Percentiles rank a stretch among this genome's conserved stretches.
Evolutionary conservation across 2,329 filamentous ascomycete genomes (phyloP).

Genomic region (Colletotrichum sp.): DNA sequence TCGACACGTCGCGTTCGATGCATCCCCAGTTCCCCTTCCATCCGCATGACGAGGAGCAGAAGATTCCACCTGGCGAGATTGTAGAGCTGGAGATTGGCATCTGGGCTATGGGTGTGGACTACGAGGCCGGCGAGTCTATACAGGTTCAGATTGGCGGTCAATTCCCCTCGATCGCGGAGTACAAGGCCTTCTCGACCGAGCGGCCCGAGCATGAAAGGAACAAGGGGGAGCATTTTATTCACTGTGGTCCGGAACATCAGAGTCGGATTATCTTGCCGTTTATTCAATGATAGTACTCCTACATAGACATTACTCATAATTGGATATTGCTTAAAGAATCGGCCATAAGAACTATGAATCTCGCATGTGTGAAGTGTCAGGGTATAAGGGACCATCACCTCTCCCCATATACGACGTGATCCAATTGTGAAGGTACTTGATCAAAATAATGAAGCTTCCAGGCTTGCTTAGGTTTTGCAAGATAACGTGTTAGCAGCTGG

Average conservation of each 20-base stretch:
- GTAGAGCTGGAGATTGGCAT: slow-evolving; percentile 53
- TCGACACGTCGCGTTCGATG: slow-evolving; percentile 36
- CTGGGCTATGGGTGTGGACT: slow-evolving; percentile 51
- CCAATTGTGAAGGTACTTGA: no score
- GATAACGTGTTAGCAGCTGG: no score
- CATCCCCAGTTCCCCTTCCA: slow-evolving; percentile 36
- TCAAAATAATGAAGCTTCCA: no score
- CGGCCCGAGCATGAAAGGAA: slow-evolving; percentile 46
- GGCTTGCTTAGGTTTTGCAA: no score
- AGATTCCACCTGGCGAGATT: slow-evolving; percentile 42
- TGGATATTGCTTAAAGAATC: no score
- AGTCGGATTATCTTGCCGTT: slow-evolving; percentile 39
- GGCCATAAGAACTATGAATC: no score
- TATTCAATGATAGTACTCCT: background rate
- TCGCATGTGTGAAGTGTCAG: no score
- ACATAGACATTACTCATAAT: background rate
- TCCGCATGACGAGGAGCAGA: slow-evolving; percentile 43
- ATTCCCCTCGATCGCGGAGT: slow-evolving; percentile 43
- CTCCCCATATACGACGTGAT: no score
- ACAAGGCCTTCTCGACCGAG: slow-evolving; percentile 38
- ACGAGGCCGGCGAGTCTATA: slow-evolving; percentile 42
- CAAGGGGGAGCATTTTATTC: slow-evolving; percentile 40
- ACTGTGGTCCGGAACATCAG: slow-evolving; percentile 40
- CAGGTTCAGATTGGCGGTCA: slow-evolving; percentile 32
- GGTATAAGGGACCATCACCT: no score